Base-by-base conservation (phyloP, 2,329 filamentous ascomycete species). In the Tympanopsis confertula region DNA sequence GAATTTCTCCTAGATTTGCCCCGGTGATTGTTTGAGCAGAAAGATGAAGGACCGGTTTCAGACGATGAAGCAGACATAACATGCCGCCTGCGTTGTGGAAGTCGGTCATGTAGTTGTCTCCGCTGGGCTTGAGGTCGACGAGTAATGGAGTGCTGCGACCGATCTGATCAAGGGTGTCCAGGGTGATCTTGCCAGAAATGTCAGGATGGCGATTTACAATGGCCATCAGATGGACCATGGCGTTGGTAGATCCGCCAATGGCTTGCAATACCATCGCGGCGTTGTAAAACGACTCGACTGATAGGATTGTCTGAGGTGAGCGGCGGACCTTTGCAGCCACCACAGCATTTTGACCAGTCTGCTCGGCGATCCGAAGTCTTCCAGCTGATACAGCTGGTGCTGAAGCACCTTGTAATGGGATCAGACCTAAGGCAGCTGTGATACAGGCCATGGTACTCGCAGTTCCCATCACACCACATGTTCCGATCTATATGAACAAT, bases 381-480 rank as follows among this genome's bases (percentile, higher is more conserved):
- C 64, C 59, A 5, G 68, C 65, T 3, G 66, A 71, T 0, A 73
- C 67, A 3, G 69, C 69, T 17, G 69, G 65, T 2, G 69, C 68
- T 19, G 66, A 63, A 3, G 69, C 69, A 17, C 68, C 68, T 36
- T 59, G 54, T 3, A 71, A 53, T 2, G 68, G 65, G 58, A 72
- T 71, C 50, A 73, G 51, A 3, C 69, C 69, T 3, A 74, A 52
- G 0, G 61, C 69, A 22, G 61, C 68, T 4, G 62, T 64, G 13
- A 73, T 51, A 44, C 69, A 73, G 5, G 68, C 69, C 65, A 74
- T 74, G 1, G 69, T 73, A 39, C 66, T 70, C 3, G 69, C 69
- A 12, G 69, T 73, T 10, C 68, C 69, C 69, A 72, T 72, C 4
- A 72, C 68, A n/a, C 69, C 68, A 45, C 69, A 72, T 3, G 69